Percentiles rank a stretch among this genome's conserved stretches.
These are phyloP conservation scores for Penicillium pancosmium DNA, from an alignment of 495 filamentous ascomycete species.

Conservation along the genomic window DNA sequence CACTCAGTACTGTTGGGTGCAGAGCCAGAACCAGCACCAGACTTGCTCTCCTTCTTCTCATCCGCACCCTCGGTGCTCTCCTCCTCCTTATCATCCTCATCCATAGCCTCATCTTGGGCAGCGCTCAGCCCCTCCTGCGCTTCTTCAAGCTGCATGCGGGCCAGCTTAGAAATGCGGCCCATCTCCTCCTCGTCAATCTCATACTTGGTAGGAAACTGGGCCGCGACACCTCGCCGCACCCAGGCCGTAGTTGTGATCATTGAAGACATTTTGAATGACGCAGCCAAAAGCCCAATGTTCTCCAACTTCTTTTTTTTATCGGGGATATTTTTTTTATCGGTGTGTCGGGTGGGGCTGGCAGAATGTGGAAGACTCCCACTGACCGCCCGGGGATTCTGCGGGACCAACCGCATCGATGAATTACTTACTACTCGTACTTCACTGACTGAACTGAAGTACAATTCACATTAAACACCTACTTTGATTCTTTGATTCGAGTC, in stretches of 20 bases:
- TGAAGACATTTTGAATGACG: conserved; percentile 53
- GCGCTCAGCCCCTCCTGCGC: conserved; percentile 82
- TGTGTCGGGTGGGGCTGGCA: conserved; percentile 37
- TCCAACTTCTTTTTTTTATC: conserved; percentile 26
- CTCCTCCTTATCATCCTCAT: conserved; percentile 36
- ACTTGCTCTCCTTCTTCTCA: conserved; percentile 19
- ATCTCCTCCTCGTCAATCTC: conserved; percentile 93
- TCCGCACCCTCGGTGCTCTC: conserved; percentile 27
- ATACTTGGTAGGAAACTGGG: conserved; percentile 87
- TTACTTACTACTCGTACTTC: too few species aligned
- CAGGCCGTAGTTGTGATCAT: conserved; percentile 96
- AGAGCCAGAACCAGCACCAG: conserved; percentile 23
- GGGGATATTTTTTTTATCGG: conserved; percentile 41
- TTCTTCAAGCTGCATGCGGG: conserved; percentile 89
- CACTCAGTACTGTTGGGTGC: conserved; percentile 25
- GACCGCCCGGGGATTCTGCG: conserved; percentile 36
- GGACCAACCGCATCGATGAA: not conserved
- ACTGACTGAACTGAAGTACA: not conserved
- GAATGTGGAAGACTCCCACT: conserved; percentile 24
- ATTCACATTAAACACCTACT: not conserved
- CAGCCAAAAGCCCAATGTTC: conserved; percentile 14
- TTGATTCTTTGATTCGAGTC: not conserved
- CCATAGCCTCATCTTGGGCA: conserved; percentile 49
- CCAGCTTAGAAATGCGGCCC: conserved; percentile 83
- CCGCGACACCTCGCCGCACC: conserved; percentile 93